Evolutionary conservation across 257 asterid species (phyloP).

Genomic region (Ehretia macrophylla): DNA sequence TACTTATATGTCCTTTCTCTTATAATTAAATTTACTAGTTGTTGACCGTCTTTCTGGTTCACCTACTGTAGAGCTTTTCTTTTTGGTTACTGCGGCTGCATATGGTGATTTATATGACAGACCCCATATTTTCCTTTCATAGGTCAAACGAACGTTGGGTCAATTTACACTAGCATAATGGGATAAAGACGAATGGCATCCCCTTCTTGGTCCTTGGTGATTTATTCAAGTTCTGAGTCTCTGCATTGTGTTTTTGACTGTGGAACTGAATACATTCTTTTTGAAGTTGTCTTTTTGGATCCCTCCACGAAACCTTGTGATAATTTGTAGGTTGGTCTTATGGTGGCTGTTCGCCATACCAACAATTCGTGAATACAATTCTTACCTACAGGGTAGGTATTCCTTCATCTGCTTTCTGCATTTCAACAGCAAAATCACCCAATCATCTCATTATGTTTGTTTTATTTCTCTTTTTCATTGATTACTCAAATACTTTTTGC

Average conservation of each 20-base stretch:
- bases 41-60: not conserved
- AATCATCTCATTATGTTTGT: no score
- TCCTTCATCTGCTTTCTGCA: not conserved
- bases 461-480: constrained; percentile 5
- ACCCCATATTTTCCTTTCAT: constrained; percentile 11
- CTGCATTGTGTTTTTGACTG: constrained; percentile 81
- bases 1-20: no score
- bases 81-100: not conserved
- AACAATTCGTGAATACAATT: constrained; percentile 89
- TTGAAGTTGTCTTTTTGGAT: constrained; percentile 95
- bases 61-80: not conserved
- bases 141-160: constrained; percentile 88
- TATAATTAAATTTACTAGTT: no score
- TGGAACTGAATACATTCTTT: constrained; percentile 90
- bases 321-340: constrained; percentile 67
- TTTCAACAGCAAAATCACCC: not conserved
- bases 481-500: constrained; percentile 1
- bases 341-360: constrained; percentile 99
- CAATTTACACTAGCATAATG: constrained; percentile 94
- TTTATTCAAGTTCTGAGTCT: constrained; percentile 85
- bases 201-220: constrained; percentile 92
- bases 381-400: constrained; percentile 90
- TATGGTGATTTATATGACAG: not conserved
- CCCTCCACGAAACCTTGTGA: constrained; percentile 89
- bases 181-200: constrained; percentile 99